Conservation (phyloP, 2,329 filamentous ascomycete species). For the Fusarium sarcochroum region DNA sequence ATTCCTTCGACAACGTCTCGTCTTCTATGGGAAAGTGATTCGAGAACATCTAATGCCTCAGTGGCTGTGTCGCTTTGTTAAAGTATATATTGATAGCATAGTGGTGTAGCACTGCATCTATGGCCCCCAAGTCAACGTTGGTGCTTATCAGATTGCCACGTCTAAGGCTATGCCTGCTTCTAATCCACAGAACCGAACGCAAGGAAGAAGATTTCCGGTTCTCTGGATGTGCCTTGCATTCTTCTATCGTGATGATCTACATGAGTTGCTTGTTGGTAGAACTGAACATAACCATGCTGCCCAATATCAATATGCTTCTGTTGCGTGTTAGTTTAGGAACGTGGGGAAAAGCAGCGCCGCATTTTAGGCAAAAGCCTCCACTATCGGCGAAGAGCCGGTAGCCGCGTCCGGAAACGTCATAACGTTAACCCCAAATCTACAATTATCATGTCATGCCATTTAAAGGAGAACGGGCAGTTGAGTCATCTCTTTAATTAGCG, state of each 20-base stretch:
- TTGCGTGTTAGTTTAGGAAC: constrained; percentile 19
- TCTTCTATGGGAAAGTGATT: constrained; percentile 10
- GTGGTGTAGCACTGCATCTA: constrained; percentile 33
- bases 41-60: constrained; percentile 5
- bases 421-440: constrained; percentile 8
- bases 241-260: constrained; percentile 22
- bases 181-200: background rate
- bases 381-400: constrained; percentile 21
- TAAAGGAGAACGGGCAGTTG: constrained; percentile 5
- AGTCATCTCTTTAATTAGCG: constrained; percentile 21
- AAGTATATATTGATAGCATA: constrained; percentile 32
- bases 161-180: background rate
- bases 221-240: constrained; percentile 34
- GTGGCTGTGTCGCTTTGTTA: constrained; percentile 33
- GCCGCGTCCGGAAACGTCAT: constrained; percentile 23
- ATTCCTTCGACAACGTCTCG: constrained; percentile 14
- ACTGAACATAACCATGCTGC: background rate
- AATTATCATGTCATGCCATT: constrained; percentile 17
- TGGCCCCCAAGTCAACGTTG: constrained; percentile 25
- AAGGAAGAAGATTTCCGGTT: background rate
- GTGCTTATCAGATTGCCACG: constrained; percentile 33
- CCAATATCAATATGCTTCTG: background rate
- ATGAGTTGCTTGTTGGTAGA: constrained; percentile 1
- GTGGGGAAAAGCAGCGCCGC: constrained; percentile 25
- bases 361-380: constrained; percentile 48